Conservation (phyloP, 1,139 yeast species). For the Zhuliangozyma parablackwelliae region DNA sequence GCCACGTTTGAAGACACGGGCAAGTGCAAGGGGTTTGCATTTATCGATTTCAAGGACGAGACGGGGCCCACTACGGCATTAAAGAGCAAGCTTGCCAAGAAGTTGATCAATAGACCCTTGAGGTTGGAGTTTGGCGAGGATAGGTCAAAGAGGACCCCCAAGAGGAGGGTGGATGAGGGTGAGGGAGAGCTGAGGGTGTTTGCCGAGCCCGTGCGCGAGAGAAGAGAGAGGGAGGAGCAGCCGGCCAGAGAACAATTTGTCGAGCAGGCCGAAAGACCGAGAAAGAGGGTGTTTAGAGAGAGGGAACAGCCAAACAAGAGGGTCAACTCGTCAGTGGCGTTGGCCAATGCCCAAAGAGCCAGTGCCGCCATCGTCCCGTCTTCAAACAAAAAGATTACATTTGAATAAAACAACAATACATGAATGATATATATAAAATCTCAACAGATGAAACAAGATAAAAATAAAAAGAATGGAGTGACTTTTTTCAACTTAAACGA, state of each 20-base stretch:
- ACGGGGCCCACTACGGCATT: conserved; percentile 81
- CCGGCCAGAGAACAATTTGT: conserved; percentile 5
- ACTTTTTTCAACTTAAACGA: not conserved
- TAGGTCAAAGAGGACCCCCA: conserved; percentile 68
- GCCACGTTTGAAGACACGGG: conserved; percentile 96
- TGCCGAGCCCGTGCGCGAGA: not conserved
- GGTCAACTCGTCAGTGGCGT: conserved; percentile 77
- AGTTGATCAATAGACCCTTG: conserved; percentile 67
- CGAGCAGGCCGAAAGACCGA: conserved; percentile 15
- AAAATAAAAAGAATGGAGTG: not conserved
- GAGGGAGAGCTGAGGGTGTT: conserved; percentile 3
- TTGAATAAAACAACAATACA: conserved; percentile 31
- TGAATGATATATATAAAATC: not conserved
- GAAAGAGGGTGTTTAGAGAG: conserved; percentile 16
- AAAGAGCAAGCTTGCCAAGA: conserved; percentile 64
- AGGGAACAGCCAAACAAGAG: conserved; percentile 30
- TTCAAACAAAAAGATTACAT: conserved; percentile 81
- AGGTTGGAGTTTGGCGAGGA: conserved; percentile 95
- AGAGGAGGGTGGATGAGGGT: conserved; percentile 17
- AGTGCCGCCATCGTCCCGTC: conserved; percentile 87
- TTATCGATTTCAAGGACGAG: conserved; percentile 78
- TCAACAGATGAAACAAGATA: not conserved
- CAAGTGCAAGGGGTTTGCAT: conserved; percentile 95
- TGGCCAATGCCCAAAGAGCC: conserved; percentile 86
- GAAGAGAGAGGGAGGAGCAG: conserved; percentile 10